A percentile compares a stretch with the other conserved stretches of the same genome.
Evolutionary conservation across 148 eudicot genomes (phyloP).

Genomic region (Spergularia bocconei): DNA sequence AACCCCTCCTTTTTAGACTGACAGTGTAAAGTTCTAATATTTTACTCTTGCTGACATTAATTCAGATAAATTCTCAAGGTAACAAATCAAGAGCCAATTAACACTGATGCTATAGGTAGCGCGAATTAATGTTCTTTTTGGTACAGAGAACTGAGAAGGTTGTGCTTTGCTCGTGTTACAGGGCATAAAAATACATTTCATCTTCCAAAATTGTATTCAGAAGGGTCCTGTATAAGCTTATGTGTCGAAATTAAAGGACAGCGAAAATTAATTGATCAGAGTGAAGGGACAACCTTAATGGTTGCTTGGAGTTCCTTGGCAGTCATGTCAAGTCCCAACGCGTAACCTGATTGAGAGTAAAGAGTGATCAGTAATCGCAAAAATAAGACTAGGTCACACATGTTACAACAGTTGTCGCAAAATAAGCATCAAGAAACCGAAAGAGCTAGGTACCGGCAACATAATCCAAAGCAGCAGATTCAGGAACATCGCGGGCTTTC

Average conservation of each 20-base stretch:
- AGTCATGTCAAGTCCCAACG: slow-evolving; percentile 88
- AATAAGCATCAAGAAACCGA: too few species aligned
- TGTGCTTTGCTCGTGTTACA: too few species aligned
- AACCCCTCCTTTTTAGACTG: background rate
- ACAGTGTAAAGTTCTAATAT: background rate
- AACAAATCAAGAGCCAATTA: too few species aligned
- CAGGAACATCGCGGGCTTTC: slow-evolving; percentile 87
- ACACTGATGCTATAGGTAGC: too few species aligned
- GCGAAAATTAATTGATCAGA: background rate
- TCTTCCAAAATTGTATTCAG: too few species aligned
- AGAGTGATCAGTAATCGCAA: background rate
- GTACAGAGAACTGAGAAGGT: too few species aligned
- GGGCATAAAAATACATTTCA: too few species aligned
- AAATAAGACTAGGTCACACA: too few species aligned
- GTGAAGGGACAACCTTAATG: slow-evolving; percentile 57
- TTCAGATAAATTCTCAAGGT: too few species aligned
- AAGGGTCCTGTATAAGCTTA: background rate
- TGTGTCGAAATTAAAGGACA: background rate
- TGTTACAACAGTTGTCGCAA: too few species aligned
- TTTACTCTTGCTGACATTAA: background rate
- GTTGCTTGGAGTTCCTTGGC: slow-evolving; percentile 81
- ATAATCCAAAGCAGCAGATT: slow-evolving; percentile 78
- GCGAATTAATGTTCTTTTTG: too few species aligned
- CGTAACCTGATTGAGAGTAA: slow-evolving; percentile 66
- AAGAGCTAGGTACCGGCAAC: slow-evolving; percentile 54